Evolutionary conservation across 169 alveolate genomes (phyloP).

Genomic region (Cryptosporidium ryanae): DNA sequence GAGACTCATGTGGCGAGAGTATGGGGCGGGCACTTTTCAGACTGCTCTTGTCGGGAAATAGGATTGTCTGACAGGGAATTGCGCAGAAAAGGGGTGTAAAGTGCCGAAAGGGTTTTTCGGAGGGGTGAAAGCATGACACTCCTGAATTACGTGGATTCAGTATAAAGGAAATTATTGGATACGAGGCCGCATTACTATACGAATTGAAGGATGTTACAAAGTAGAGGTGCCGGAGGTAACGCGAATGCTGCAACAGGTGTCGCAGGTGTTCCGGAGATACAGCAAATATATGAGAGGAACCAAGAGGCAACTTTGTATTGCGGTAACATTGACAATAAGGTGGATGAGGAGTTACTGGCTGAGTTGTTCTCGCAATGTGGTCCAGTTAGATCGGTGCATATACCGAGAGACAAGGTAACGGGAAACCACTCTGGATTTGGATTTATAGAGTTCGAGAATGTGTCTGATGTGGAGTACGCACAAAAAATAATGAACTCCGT

Average conservation of each 20-base stretch:
- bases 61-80: too few species aligned
- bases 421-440: slow-evolving; percentile 91
- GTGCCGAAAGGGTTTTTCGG: too few species aligned
- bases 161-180: not conserved
- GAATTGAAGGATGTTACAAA: not conserved
- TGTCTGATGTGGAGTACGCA: slow-evolving; percentile 98
- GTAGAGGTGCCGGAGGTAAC: not conserved
- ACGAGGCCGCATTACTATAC: not conserved
- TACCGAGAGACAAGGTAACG: slow-evolving; percentile 95
- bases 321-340: slow-evolving; percentile 95
- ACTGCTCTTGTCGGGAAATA: too few species aligned
- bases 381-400: slow-evolving; percentile 95
- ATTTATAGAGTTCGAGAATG: slow-evolving; percentile 96
- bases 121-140: too few species aligned
- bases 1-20: too few species aligned
- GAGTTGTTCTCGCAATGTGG: slow-evolving; percentile 98
- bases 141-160: too few species aligned
- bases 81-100: too few species aligned
- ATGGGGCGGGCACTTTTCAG: too few species aligned
- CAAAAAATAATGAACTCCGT: slow-evolving; percentile 96
- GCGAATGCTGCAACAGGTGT: too few species aligned
- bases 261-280: slow-evolving; percentile 80
- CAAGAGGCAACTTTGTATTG: slow-evolving; percentile 92
- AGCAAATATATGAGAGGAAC: slow-evolving; percentile 88
- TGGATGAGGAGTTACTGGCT: slow-evolving; percentile 96